Percentiles rank a stretch among this genome's conserved stretches.
These are phyloP conservation scores for Suhomyces bokatorum DNA, from an alignment of 1,139 yeast genomes.

Conservation along the genomic window DNA sequence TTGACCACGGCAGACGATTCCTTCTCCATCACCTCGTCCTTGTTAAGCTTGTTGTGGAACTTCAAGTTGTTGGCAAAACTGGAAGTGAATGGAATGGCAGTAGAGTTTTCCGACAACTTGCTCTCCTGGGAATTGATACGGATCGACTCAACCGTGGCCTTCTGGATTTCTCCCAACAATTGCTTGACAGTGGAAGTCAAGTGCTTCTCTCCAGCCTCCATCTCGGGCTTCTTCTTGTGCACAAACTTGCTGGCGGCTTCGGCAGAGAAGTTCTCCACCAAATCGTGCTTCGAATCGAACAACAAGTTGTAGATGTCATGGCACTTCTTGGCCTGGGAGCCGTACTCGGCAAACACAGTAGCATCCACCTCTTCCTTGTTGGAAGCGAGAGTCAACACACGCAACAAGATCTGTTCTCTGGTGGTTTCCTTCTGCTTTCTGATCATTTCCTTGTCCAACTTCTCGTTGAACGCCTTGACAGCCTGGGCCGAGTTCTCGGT, in stretches of 20 bases:
- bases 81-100: slow-evolving; percentile 48
- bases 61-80: slow-evolving; percentile 57
- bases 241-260: slow-evolving; percentile 27
- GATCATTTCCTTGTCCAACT: slow-evolving; percentile 35
- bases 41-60: slow-evolving; percentile 48
- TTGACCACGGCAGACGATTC: slow-evolving; percentile 49
- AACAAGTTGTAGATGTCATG: slow-evolving; percentile 31
- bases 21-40: slow-evolving; percentile 57
- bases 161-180: slow-evolving; percentile 54
- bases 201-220: slow-evolving; percentile 37
- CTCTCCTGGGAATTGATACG: slow-evolving; percentile 36
- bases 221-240: slow-evolving; percentile 39
- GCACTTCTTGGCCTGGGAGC: slow-evolving; percentile 34
- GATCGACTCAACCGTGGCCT: slow-evolving; percentile 50
- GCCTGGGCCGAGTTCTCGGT: slow-evolving; percentile 9
- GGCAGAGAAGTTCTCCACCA: slow-evolving; percentile 22
- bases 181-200: slow-evolving; percentile 52
- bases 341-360: slow-evolving; percentile 23
- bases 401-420: slow-evolving; percentile 47
- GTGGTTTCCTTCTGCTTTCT: slow-evolving; percentile 42
- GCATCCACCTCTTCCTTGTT: slow-evolving; percentile 26
- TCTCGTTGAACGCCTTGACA: slow-evolving; percentile 28
- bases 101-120: slow-evolving; percentile 31
- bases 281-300: slow-evolving; percentile 28
- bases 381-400: slow-evolving; percentile 31